phyloP scores from a whole-genome alignment of 75 land plant species.

The Cunninghamia lanceolata region DNA sequence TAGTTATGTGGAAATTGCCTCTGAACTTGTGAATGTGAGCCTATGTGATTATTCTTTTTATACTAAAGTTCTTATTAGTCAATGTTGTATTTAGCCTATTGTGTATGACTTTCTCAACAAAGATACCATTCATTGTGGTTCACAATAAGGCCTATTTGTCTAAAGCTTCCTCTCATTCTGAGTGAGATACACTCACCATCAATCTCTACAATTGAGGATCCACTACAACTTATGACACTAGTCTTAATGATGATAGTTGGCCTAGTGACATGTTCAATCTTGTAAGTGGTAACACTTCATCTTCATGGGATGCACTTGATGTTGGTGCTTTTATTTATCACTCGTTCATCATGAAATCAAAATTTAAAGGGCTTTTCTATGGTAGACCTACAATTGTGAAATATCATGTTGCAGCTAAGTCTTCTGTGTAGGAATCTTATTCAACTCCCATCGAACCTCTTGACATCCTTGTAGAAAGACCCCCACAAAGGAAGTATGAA shows the following conservation, averaged over 20 bases:
- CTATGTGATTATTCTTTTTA: too few relatives aligned
- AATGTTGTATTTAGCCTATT: not conserved
- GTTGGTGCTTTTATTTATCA: slow-evolving; percentile 60
- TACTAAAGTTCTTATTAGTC: not conserved
- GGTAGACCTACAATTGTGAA: too few relatives aligned
- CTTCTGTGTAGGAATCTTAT: slow-evolving; percentile 81
- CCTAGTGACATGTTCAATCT: slow-evolving; percentile 49
- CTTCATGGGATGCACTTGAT: slow-evolving; percentile 86
- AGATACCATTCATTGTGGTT: slow-evolving; percentile 68
- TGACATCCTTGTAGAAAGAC: slow-evolving; percentile 70
- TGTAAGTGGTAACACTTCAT: slow-evolving; percentile 69
- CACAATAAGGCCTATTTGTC: slow-evolving; percentile 68
- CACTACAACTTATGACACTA: slow-evolving; percentile 92
- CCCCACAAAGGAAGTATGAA: slow-evolving; percentile 69
- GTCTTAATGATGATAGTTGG: slow-evolving; percentile 80
- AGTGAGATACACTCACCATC: slow-evolving; percentile 63
- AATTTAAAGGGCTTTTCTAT: slow-evolving; percentile 50
- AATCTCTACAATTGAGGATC: slow-evolving; percentile 72
- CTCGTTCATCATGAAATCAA: slow-evolving; percentile 75
- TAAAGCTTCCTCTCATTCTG: slow-evolving; percentile 52
- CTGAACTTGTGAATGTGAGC: too few relatives aligned
- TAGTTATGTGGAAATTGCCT: too few relatives aligned
- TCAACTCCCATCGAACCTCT: slow-evolving; percentile 74
- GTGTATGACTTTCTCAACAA: slow-evolving; percentile 13
- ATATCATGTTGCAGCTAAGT: slow-evolving; percentile 73